These are phyloP conservation scores for Ophiostoma fasciatum DNA, from an alignment of 2,329 filamentous ascomycete species.

Conservation along the genomic window DNA sequence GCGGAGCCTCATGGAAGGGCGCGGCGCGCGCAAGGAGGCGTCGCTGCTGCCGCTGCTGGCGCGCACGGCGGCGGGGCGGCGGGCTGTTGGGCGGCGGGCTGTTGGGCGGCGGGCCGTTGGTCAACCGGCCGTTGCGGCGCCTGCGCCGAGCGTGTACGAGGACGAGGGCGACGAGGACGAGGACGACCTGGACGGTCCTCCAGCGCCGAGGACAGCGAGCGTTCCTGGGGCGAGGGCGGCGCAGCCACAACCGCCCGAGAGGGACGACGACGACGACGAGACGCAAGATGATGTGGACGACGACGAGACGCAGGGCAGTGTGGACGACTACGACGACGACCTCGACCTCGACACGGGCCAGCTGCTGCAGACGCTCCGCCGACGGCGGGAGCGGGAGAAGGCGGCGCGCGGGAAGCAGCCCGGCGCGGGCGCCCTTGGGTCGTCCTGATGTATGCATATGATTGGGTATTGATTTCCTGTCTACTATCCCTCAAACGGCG, in stretches of 20 bases:
- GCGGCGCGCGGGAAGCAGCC: not conserved
- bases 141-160: too few species aligned
- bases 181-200: conserved; percentile 9
- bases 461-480: too few species aligned
- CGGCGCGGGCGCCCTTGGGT: too few species aligned
- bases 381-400: conserved; percentile 7
- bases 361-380: conserved; percentile 7
- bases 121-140: too few species aligned
- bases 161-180: conserved; percentile 5
- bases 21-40: conserved; percentile 14
- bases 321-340: conserved; percentile 2
- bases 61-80: not conserved
- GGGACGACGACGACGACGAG: not conserved
- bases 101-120: too few species aligned
- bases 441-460: too few species aligned
- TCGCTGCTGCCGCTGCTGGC: conserved; percentile 4
- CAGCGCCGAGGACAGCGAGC: not conserved
- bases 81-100: too few species aligned
- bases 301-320: not conserved
- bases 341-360: conserved; percentile 1
- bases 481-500: conserved; percentile 30
- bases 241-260: too few species aligned
- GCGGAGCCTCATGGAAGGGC: conserved; percentile 27
- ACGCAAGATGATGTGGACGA: not conserved
- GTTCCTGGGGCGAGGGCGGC: too few species aligned